These are phyloP conservation scores for Avena eriantha DNA, from an alignment of 176 grass and related monocot genomes.

Conservation along the genomic window DNA sequence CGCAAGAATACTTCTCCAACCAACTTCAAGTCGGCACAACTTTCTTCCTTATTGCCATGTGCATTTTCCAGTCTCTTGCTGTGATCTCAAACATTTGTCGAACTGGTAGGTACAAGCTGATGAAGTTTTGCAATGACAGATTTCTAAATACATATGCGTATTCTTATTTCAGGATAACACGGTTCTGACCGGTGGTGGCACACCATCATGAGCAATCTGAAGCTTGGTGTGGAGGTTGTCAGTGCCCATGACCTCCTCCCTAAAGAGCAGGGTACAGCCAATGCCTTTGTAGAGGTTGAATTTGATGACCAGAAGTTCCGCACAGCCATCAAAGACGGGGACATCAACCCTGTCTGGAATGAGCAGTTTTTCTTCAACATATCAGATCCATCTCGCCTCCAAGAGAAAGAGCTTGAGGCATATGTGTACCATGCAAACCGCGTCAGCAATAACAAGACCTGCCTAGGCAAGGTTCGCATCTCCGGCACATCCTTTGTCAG, in stretches of 20 bases:
- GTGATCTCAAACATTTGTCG: not conserved
- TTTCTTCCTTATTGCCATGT: not conserved
- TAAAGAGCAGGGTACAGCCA: conserved; percentile 65
- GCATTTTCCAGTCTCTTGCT: not conserved
- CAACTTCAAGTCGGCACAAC: conserved; percentile 27
- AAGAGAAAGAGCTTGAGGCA: conserved; percentile 65
- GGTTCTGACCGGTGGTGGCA: not conserved
- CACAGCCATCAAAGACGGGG: conserved; percentile 69
- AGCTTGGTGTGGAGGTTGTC: conserved; percentile 74
- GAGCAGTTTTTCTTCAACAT: conserved; percentile 82
- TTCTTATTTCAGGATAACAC: conserved; percentile 45
- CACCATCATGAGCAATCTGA: conserved; percentile 64
- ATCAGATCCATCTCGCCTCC: conserved; percentile 71
- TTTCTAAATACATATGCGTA: conserved; percentile 19
- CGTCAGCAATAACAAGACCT: conserved; percentile 54
- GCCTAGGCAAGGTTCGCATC: conserved; percentile 75
- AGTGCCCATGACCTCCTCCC: conserved; percentile 79
- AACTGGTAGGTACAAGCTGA: conserved; percentile 19
- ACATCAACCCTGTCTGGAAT: conserved; percentile 81
- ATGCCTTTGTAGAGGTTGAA: conserved; percentile 74
- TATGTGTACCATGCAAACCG: conserved; percentile 69
- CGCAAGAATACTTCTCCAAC: conserved; percentile 13
- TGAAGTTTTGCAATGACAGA: conserved; percentile 7
- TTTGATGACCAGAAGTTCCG: conserved; percentile 83
- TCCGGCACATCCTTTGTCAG: conserved; percentile 71